Percentiles rank a stretch among this genome's conserved stretches.
Conservation (phyloP, 129 eudicot species). For the Flaveria ramosissima region DNA sequence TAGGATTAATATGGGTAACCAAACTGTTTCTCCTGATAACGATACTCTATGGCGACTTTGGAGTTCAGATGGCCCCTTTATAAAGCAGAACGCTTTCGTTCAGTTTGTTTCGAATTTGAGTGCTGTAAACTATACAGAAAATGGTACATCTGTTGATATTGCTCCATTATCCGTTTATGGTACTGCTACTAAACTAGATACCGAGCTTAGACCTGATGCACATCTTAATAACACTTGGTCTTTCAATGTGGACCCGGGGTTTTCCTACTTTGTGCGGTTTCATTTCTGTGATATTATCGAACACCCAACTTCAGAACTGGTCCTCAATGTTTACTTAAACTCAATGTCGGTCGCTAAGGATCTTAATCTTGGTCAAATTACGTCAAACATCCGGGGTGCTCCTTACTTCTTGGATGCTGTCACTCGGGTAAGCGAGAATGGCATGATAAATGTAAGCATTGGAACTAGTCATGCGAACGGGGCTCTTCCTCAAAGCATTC, state of each 20-base stretch:
- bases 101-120: conserved; percentile 32
- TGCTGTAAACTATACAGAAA: conserved; percentile 44
- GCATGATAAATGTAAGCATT: conserved; percentile 43
- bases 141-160: conserved; percentile 39
- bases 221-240: conserved; percentile 55
- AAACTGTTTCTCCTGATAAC: conserved; percentile 46
- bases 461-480: conserved; percentile 43
- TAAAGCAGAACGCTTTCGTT: conserved; percentile 35
- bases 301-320: conserved; percentile 11
- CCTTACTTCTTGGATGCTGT: conserved; percentile 56
- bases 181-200: conserved; percentile 47
- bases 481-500: conserved; percentile 54
- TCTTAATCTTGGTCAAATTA: conserved; percentile 41
- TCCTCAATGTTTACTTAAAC: conserved; percentile 52
- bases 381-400: conserved; percentile 45
- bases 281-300: conserved; percentile 67
- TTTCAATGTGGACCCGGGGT: conserved; percentile 53
- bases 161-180: conserved; percentile 62
- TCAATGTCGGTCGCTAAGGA: conserved; percentile 40
- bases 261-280: conserved; percentile 61
- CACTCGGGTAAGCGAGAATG: conserved; percentile 33
- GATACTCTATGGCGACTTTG: conserved; percentile 57
- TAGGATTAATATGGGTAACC: conserved; percentile 74
- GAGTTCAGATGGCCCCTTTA: conserved; percentile 40
- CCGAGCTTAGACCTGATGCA: conserved; percentile 17